A percentile compares a stretch with the other conserved stretches of the same genome.
These are phyloP conservation scores for Torrubiella hemipterigena DNA, from an alignment of 2,329 filamentous ascomycete species.

Conservation along the genomic window DNA sequence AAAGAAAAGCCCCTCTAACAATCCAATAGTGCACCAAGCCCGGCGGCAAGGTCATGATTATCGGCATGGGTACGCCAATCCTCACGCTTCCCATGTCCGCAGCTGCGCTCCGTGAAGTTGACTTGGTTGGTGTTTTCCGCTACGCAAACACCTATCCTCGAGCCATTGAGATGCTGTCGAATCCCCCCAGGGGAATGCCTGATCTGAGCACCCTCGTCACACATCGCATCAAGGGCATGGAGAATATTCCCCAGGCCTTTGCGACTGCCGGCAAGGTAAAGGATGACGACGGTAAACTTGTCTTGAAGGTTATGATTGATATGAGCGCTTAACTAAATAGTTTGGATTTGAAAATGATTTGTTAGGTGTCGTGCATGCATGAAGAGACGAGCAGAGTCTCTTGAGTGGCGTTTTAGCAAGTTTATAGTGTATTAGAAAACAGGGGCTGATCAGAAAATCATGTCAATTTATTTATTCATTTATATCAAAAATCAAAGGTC, in stretches of 20 bases:
- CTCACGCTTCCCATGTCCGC: conserved; percentile 59
- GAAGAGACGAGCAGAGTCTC: neutral
- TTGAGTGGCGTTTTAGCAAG: too few relatives aligned
- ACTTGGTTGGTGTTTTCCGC: conserved; percentile 59
- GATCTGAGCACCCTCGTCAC: conserved; percentile 59
- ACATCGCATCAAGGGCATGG: conserved; percentile 55
- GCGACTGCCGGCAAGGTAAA: conserved; percentile 60
- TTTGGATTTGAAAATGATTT: neutral
- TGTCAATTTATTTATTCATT: neutral
- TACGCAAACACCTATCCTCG: conserved; percentile 63
- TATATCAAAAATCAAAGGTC: conserved; percentile 4
- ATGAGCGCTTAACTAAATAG: too few relatives aligned
- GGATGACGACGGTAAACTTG: conserved; percentile 56
- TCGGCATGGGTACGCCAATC: conserved; percentile 62
- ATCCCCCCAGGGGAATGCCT: conserved; percentile 40
- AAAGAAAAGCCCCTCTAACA: conserved; percentile 4
- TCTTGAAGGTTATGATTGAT: conserved; percentile 62
- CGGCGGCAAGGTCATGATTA: conserved; percentile 57
- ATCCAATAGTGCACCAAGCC: conserved; percentile 41
- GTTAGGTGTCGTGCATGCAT: neutral
- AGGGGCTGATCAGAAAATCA: neutral
- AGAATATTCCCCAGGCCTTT: conserved; percentile 54
- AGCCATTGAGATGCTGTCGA: conserved; percentile 37
- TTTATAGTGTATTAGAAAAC: conserved; percentile 1
- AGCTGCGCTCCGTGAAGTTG: conserved; percentile 57